Percentiles rank a stretch among this genome's conserved stretches.
Evolutionary conservation across 1,284 basidiomycete genomes (phyloP).

Genomic region (Apiotrichum gracile): DNA sequence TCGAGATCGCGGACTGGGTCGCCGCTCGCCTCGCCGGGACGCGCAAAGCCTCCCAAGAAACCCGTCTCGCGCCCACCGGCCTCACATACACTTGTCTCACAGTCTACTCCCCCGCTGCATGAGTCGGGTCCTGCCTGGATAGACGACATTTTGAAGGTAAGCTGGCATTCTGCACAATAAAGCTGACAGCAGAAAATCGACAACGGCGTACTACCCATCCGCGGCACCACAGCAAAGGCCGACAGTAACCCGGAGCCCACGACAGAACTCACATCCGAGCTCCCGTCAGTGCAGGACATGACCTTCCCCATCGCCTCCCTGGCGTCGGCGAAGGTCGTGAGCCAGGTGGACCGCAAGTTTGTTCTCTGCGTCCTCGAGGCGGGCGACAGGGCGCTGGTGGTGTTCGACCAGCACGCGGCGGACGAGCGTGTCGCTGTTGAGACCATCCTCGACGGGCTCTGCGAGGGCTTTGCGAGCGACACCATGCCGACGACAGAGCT

Average conservation of each 20-base stretch:
- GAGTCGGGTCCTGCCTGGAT: not conserved
- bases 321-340: conserved; percentile 56
- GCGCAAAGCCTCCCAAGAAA: not conserved
- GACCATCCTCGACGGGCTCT: conserved; percentile 62
- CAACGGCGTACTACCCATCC: conserved; percentile 11
- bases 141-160: not conserved
- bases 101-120: too few species aligned
- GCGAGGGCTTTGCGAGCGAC: conserved; percentile 56
- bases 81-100: too few species aligned
- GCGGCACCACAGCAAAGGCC: not conserved
- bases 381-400: conserved; percentile 50
- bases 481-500: conserved; percentile 40
- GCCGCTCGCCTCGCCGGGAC: too few species aligned
- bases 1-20: too few species aligned
- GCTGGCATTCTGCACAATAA: not conserved
- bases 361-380: conserved; percentile 59
- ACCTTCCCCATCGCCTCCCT: conserved; percentile 51
- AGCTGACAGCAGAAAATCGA: conserved; percentile 5
- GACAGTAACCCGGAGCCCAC: not conserved
- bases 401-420: conserved; percentile 93
- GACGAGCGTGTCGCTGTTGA: conserved; percentile 89
- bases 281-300: conserved; percentile 5
- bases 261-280: not conserved
- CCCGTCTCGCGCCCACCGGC: not conserved
- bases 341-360: conserved; percentile 85